Percentiles rank a stretch among this genome's conserved stretches.
phyloP scores from a whole-genome alignment of 1,284 basidiomycete species.

The Tilletia caries region DNA sequence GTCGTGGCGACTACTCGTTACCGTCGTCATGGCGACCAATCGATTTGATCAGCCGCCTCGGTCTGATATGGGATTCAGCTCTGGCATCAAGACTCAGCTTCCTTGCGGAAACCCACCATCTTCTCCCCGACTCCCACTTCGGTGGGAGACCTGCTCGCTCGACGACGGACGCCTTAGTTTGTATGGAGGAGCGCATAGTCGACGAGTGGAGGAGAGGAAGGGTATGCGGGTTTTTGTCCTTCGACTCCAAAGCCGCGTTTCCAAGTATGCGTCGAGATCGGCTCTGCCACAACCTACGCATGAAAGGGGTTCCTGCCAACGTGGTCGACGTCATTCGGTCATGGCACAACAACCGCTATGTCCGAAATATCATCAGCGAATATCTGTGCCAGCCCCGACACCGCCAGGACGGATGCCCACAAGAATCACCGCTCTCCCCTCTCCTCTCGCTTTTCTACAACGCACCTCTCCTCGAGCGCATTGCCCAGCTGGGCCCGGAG shows the following conservation, averaged over 20 bases:
- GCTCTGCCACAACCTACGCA: not conserved
- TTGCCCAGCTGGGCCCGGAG: not conserved
- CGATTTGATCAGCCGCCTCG: not conserved
- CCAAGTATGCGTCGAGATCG: not conserved
- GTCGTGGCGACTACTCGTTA: not conserved
- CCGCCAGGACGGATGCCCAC: not conserved
- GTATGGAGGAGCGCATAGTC: not conserved
- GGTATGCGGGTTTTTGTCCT: not conserved
- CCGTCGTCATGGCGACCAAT: not conserved
- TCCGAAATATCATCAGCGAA: not conserved
- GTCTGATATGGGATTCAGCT: not conserved
- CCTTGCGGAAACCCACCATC: not conserved
- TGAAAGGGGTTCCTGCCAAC: not conserved
- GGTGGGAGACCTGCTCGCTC: not conserved
- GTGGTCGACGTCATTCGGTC: not conserved
- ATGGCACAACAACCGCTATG: not conserved
- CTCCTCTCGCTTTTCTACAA: not conserved
- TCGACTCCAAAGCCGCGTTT: conserved; percentile 1
- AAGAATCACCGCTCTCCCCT: not conserved
- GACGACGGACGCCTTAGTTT: not conserved
- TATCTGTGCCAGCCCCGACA: not conserved
- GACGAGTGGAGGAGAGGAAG: not conserved
- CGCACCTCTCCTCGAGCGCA: not conserved
- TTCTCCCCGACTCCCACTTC: not conserved
- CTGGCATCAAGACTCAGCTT: not conserved